Percentiles rank a stretch among this genome's conserved stretches.
phyloP scores from a whole-genome alignment of 805 yeast species.

The Myxozyma neotropica region DNA sequence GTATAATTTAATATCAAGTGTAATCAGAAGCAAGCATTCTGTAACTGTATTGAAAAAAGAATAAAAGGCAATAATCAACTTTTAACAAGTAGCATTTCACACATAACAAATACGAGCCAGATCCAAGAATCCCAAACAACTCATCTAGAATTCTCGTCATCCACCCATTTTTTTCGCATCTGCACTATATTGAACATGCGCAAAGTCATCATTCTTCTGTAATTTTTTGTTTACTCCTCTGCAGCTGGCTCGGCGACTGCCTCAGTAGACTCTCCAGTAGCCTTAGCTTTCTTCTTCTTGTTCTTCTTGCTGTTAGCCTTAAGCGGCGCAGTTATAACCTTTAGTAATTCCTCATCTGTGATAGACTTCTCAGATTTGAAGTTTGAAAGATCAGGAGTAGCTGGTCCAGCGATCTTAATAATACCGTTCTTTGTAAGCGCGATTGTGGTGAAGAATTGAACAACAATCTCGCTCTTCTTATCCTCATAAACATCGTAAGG shows the following conservation, averaged over 20 bases:
- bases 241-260: constrained; percentile 16
- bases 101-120: no score
- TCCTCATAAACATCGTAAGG: constrained; percentile 71
- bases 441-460: constrained; percentile 74
- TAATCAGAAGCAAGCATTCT: no score
- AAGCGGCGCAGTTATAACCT: constrained; percentile 55
- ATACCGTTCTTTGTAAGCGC: constrained; percentile 74
- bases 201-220: not conserved
- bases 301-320: constrained; percentile 54
- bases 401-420: constrained; percentile 62
- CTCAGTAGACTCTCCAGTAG: constrained; percentile 30
- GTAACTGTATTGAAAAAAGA: no score
- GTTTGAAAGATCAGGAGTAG: constrained; percentile 50
- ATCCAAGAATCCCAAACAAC: no score
- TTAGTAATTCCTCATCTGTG: constrained; percentile 53
- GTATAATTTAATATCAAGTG: no score
- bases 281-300: constrained; percentile 42
- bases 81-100: no score
- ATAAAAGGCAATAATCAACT: no score
- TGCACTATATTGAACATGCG: no score
- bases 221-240: constrained; percentile 8
- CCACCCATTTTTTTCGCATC: not conserved
- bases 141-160: not conserved
- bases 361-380: constrained; percentile 61
- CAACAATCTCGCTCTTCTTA: constrained; percentile 65